Base-by-base conservation (phyloP, 2,329 filamentous ascomycete genomes). In the Neonectria magnoliae region DNA sequence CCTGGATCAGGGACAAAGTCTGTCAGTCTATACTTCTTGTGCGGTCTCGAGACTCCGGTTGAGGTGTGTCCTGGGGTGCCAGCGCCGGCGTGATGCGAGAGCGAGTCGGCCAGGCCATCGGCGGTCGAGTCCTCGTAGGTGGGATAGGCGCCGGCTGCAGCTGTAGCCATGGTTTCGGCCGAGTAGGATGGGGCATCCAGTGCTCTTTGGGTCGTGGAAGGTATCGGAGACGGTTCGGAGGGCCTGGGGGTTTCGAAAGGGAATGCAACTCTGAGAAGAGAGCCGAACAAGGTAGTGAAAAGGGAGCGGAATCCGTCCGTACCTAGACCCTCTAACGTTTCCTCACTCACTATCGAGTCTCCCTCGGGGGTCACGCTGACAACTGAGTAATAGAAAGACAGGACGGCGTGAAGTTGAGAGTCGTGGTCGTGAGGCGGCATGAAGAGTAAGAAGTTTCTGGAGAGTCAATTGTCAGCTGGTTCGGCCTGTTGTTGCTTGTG, bases 301-400 rank as follows among this genome's bases (percentile, higher is more conserved):
- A 94, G 87, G 69, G 76, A 78, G 73, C 76, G 75, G 71, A 76
- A 77, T 80, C 82, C 83, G 79, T 85, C 86, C 88, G 87, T 98
- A 97, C 95, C 95, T 94, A 97, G 85, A 82, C 94, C 93, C 86
- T 97, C 89, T 76, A 97, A 88, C 77, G 91, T 91, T 78, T 97
- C 93, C 82, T 97, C 94, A 83, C 91, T 93, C 75, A 98, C 90
- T 75, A 93, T 87, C 72, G 96, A 96, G 83, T 98, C 96, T 79
- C 96, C 96, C 85, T 99, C 96, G 66, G 93, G 86, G 75, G 93
- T 97, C 77, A 99, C 85, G 79, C 92, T 94, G 76, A 97, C 90
- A 71, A 95, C 93, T 53, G 93, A 91, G 63, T 92, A 91, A 80
- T 97, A 99, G 81, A 97, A 98, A 56, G 93, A 94, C 73, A 98